A percentile compares a stretch with the other conserved stretches of the same genome.
Evolutionary conservation across 345 rosid species (phyloP).

Genomic region (Moricandia moricandioides): DNA sequence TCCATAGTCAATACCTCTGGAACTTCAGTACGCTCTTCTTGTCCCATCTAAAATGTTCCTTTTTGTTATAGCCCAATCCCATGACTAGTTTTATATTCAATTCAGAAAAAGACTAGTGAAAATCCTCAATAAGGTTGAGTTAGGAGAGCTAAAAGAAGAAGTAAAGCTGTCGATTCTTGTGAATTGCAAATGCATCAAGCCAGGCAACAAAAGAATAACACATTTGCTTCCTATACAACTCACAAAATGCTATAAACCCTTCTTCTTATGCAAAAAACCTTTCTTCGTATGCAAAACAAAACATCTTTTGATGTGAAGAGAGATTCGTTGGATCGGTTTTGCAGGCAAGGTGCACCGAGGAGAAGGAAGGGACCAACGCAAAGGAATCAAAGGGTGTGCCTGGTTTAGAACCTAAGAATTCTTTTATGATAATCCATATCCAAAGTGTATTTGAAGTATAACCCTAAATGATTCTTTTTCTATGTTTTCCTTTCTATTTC

Average conservation of each 20-base stretch:
- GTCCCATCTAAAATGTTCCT: constrained; percentile 94
- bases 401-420: constrained; percentile 80
- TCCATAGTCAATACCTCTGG: constrained; percentile 58
- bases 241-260: background rate
- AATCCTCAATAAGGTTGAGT: constrained; percentile 66
- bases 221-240: background rate
- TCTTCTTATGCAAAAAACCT: background rate
- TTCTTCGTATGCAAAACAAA: background rate
- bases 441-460: constrained; percentile 68
- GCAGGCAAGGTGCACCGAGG: constrained; percentile 84
- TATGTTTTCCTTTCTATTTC: background rate
- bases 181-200: constrained; percentile 58
- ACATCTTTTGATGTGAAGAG: background rate
- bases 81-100: background rate
- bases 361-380: constrained; percentile 62
- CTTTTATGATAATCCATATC: constrained; percentile 83
- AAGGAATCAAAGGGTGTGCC: constrained; percentile 76
- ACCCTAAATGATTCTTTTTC: background rate
- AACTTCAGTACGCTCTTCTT: constrained; percentile 80
- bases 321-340: constrained; percentile 7
- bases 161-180: constrained; percentile 46
- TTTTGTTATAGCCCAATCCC: constrained; percentile 42
- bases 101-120: constrained; percentile 69
- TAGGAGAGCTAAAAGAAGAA: constrained; percentile 51
- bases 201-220: constrained; percentile 43